These are phyloP conservation scores for Heliamphora exappendiculata DNA, from an alignment of 148 eudicot genomes.

Conservation along the genomic window DNA sequence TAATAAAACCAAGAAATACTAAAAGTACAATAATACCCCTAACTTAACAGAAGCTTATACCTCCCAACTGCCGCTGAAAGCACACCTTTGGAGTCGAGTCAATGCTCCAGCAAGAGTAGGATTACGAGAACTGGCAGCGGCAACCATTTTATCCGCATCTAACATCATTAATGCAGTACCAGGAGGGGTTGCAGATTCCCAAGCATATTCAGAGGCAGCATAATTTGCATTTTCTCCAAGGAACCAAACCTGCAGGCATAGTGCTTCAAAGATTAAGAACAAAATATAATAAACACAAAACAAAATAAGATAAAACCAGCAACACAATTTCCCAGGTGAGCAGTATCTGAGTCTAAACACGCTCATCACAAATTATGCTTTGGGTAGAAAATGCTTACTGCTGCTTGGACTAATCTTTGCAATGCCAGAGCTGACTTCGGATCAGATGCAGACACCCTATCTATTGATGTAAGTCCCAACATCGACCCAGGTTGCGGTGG, in stretches of 20 bases:
- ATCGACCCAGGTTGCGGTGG: slow-evolving; percentile 97
- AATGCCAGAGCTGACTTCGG: slow-evolving; percentile 96
- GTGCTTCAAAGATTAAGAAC: slow-evolving; percentile 4
- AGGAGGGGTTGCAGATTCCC: slow-evolving; percentile 99
- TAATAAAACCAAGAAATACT: too few relatives aligned
- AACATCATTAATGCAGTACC: slow-evolving; percentile 99
- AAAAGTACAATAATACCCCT: too few relatives aligned
- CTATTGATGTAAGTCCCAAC: slow-evolving; percentile 79
- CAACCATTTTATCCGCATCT: slow-evolving; percentile 98
- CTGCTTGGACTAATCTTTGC: slow-evolving; percentile 96
- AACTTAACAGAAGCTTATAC: too few relatives aligned
- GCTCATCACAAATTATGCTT: background rate
- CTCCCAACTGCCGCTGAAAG: slow-evolving; percentile 99
- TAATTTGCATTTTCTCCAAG: slow-evolving; percentile 99
- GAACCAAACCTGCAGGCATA: slow-evolving; percentile 81
- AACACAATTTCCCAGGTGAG: background rate
- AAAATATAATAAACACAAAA: slow-evolving; percentile 1
- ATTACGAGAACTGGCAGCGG: slow-evolving; percentile 98
- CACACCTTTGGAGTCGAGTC: slow-evolving; percentile 95
- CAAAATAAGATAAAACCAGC: background rate
- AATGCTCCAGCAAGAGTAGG: slow-evolving; percentile 89
- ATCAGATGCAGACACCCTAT: slow-evolving; percentile 91
- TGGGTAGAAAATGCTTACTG: slow-evolving; percentile 45
- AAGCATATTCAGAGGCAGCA: slow-evolving; percentile 99
- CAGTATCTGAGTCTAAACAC: background rate